phyloP scores from a whole-genome alignment of 2,329 filamentous ascomycete genomes.

The Beauveria sp. region DNA sequence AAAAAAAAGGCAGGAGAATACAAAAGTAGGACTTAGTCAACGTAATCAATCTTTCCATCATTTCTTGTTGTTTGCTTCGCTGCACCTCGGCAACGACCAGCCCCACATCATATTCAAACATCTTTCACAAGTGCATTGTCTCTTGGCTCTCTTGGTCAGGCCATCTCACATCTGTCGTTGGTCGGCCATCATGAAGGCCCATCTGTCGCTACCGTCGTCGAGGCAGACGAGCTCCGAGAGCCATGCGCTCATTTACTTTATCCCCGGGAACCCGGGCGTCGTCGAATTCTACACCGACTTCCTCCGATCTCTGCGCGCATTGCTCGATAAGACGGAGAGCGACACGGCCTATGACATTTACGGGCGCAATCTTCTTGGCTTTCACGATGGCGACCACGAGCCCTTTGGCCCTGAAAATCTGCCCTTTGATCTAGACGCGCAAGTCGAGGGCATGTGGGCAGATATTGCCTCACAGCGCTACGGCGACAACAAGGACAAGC shows the following conservation, averaged over 20 bases:
- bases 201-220: constrained; percentile 23
- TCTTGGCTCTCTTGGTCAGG: too few relatives aligned
- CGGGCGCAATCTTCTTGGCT: constrained; percentile 52
- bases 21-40: too few relatives aligned
- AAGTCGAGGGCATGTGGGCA: constrained; percentile 39
- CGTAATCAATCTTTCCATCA: neutral
- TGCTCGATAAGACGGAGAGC: constrained; percentile 37
- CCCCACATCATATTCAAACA: neutral
- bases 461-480: constrained; percentile 26
- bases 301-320: constrained; percentile 46
- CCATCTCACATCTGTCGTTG: too few relatives aligned
- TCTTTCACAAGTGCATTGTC: too few relatives aligned
- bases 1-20: too few relatives aligned
- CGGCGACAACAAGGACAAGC: constrained; percentile 18
- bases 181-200: neutral
- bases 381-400: constrained; percentile 44
- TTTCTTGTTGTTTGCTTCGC: neutral
- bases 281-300: constrained; percentile 67
- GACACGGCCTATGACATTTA: constrained; percentile 44
- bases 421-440: constrained; percentile 46
- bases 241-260: constrained; percentile 57
- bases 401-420: constrained; percentile 33
- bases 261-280: constrained; percentile 71
- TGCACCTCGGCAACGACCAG: neutral
- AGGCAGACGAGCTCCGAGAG: constrained; percentile 15